Conservation (phyloP, 306 rosid genomes). For the Carpinus fangiana region DNA sequence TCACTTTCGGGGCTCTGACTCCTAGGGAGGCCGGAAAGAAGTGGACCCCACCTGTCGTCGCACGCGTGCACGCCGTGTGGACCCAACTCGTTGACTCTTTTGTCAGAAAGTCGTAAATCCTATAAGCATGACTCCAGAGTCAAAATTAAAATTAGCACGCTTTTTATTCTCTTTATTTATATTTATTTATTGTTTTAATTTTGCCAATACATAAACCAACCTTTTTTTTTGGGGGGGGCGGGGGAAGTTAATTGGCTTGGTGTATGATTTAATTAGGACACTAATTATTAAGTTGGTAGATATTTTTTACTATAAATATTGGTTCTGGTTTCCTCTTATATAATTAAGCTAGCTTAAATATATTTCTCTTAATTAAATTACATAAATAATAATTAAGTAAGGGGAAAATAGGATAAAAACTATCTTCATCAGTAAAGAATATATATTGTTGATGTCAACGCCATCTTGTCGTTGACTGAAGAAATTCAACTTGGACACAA, state of each 20-base stretch:
- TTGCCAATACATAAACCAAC: too few species aligned
- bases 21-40: constrained; percentile 32
- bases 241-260: too few species aligned
- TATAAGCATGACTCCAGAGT: neutral
- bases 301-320: too few species aligned
- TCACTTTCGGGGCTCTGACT: constrained; percentile 92
- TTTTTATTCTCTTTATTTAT: neutral
- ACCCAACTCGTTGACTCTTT: constrained; percentile 57
- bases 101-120: constrained; percentile 12
- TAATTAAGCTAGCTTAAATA: too few species aligned
- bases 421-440: constrained; percentile 13
- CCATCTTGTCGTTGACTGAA: constrained; percentile 40
- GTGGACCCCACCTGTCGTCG: constrained; percentile 54
- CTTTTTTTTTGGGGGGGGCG: too few species aligned
- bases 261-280: too few species aligned
- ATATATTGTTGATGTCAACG: constrained; percentile 23
- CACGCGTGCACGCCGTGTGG: constrained; percentile 94
- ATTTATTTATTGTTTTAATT: neutral
- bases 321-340: too few species aligned
- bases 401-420: neutral
- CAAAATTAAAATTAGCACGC: neutral
- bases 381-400: neutral
- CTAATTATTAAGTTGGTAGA: too few species aligned
- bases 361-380: too few species aligned
- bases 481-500: constrained; percentile 32